phyloP scores from a whole-genome alignment of 108 stramenopile species.

The Nitzschia sp. region DNA sequence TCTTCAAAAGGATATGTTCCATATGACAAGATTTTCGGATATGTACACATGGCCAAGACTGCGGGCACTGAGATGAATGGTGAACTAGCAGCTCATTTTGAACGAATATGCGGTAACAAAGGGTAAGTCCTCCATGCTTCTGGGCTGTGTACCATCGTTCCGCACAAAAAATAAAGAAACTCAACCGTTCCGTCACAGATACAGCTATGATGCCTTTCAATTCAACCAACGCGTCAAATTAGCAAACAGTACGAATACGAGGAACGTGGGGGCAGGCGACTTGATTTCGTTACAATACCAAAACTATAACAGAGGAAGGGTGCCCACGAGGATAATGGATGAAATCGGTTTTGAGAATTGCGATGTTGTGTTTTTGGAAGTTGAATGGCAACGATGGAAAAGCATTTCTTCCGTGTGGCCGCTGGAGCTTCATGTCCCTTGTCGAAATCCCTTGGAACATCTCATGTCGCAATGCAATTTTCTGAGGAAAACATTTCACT shows the following conservation, averaged over 20 bases:
- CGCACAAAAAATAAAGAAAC: too few species aligned
- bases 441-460: constrained; percentile 44
- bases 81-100: constrained; percentile 33
- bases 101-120: constrained; percentile 50
- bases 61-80: constrained; percentile 42
- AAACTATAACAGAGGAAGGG: too few species aligned
- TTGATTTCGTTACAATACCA: too few species aligned
- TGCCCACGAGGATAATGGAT: too few species aligned
- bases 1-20: constrained; percentile 3
- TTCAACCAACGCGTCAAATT: constrained; percentile 1
- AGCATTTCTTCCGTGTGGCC: not conserved
- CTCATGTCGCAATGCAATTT: constrained; percentile 43
- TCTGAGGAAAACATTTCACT: constrained; percentile 12
- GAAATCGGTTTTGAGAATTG: constrained; percentile 50
- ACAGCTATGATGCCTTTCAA: not conserved
- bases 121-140: constrained; percentile 17
- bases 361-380: constrained; percentile 42
- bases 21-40: constrained; percentile 21
- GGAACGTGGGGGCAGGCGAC: not conserved
- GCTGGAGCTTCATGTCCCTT: constrained; percentile 51
- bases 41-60: constrained; percentile 46
- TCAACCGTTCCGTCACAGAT: constrained; percentile 16
- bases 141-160: too few species aligned
- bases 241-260: not conserved
- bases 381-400: not conserved